Conservation (phyloP, 192 early-diverging fungal genomes). For the Linnemannia zychae region DNA sequence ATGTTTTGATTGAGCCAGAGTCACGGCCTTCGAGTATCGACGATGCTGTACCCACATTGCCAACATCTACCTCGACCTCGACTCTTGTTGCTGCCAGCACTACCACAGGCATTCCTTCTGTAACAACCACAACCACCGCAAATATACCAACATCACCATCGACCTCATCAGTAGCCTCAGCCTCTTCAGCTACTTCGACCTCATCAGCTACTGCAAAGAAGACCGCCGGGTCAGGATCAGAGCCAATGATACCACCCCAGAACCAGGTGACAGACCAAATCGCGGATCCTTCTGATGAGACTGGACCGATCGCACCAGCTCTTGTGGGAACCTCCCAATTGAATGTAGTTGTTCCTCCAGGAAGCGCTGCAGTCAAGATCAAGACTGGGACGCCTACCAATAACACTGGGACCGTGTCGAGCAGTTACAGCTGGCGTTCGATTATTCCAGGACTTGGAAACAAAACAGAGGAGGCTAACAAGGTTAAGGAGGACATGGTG, state of each 20-base stretch:
- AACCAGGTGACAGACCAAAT: constrained; percentile 6
- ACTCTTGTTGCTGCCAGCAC: not conserved
- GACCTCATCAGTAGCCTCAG: no score
- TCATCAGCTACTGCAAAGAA: not conserved
- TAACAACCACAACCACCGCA: not conserved
- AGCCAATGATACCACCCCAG: not conserved
- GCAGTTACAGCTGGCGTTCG: constrained; percentile 44
- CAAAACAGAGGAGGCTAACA: constrained; percentile 13
- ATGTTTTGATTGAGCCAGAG: constrained; percentile 40
- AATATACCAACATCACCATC: not conserved
- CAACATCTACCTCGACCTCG: not conserved
- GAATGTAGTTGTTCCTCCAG: constrained; percentile 18
- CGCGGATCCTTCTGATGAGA: not conserved
- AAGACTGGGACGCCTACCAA: not conserved
- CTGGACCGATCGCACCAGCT: constrained; percentile 15
- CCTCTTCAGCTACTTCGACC: no score
- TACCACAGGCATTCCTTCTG: not conserved
- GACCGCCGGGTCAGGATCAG: not conserved
- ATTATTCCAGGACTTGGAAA: constrained; percentile 38
- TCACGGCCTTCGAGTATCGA: constrained; percentile 19
- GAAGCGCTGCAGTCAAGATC: not conserved
- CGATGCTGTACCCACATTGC: not conserved
- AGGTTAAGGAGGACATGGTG: not conserved
- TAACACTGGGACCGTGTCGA: not conserved
- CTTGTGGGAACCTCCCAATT: constrained; percentile 35